Conservation (phyloP, 805 yeast genomes). For the Candida suzukii region DNA sequence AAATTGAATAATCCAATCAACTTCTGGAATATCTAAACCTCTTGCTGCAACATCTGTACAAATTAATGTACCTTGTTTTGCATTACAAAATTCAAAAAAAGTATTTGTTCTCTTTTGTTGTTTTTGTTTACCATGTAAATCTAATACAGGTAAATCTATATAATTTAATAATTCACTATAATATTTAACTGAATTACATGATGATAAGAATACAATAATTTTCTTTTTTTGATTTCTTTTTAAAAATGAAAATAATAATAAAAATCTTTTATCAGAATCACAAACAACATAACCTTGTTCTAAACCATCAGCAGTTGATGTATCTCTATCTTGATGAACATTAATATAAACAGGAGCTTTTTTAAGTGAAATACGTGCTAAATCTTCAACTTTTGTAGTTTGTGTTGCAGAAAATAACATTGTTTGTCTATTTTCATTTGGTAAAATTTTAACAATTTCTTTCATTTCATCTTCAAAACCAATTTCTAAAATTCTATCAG, state of each 20-base stretch:
- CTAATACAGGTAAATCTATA: constrained; percentile 94
- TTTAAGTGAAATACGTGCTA: constrained; percentile 92
- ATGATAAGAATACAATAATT: constrained; percentile 88
- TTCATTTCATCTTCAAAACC: constrained; percentile 99
- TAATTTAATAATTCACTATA: constrained; percentile 92
- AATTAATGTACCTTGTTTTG: constrained; percentile 84
- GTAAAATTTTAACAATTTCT: constrained; percentile 90
- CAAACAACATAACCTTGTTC: constrained; percentile 99
- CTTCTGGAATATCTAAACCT: constrained; percentile 97
- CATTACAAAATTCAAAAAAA: constrained; percentile 96
- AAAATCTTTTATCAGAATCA: constrained; percentile 90
- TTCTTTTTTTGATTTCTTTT: constrained; percentile 89
- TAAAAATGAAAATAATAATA: constrained; percentile 84
- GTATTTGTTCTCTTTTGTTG: constrained; percentile 98
- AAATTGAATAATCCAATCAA: constrained; percentile 98
- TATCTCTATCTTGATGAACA: constrained; percentile 76
- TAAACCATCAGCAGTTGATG: constrained; percentile 91
- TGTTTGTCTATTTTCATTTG: constrained; percentile 87
- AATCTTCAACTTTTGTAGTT: constrained; percentile 96
- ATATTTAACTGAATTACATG: constrained; percentile 95
- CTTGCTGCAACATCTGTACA: constrained; percentile 99
- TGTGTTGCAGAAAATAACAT: constrained; percentile 99
- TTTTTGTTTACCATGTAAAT: constrained; percentile 95
- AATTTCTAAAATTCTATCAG: constrained; percentile 94
- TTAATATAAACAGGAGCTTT: constrained; percentile 92